A percentile compares a stretch with the other conserved stretches of the same genome.
phyloP scores from a whole-genome alignment of 345 rosid species.

The Brassica rapa region DNA sequence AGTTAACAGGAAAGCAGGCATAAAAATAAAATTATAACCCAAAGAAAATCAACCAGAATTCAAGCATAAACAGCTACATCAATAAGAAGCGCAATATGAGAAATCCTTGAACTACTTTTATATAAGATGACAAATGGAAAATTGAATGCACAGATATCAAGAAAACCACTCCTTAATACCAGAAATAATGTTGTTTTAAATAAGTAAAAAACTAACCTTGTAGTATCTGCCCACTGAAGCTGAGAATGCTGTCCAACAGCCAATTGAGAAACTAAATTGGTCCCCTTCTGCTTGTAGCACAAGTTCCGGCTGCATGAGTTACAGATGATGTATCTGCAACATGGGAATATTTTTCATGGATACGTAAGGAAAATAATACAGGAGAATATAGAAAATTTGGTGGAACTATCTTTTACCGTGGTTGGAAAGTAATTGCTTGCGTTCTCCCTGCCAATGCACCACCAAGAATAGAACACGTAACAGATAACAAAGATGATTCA shows the following conservation, averaged over 20 bases:
- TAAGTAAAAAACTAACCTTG: slow-evolving; percentile 53
- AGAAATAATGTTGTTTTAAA: not conserved
- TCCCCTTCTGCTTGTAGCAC: slow-evolving; percentile 87
- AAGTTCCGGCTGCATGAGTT: slow-evolving; percentile 85
- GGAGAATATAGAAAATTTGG: slow-evolving; percentile 11
- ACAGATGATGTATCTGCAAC: slow-evolving; percentile 76
- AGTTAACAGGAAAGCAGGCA: slow-evolving; percentile 3
- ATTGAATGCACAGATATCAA: not conserved
- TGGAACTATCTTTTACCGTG: slow-evolving; percentile 50
- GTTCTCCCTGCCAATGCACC: slow-evolving; percentile 78
- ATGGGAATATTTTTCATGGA: slow-evolving; percentile 16
- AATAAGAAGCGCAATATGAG: slow-evolving; percentile 18
- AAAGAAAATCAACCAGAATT: slow-evolving; percentile 1
- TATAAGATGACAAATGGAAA: slow-evolving; percentile 3
- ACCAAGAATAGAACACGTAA: slow-evolving; percentile 61
- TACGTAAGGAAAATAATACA: slow-evolving; percentile 15
- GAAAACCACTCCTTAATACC: not conserved
- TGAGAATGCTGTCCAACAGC: slow-evolving; percentile 74
- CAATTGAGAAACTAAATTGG: slow-evolving; percentile 60
- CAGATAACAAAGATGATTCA: slow-evolving; percentile 78
- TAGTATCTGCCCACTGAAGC: slow-evolving; percentile 82
- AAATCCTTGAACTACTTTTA: slow-evolving; percentile 4
- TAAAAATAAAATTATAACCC: slow-evolving; percentile 3
- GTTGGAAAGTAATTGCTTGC: slow-evolving; percentile 83
- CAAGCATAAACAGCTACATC: slow-evolving; percentile 11